These are phyloP conservation scores for Daldinia bambusicola DNA, from an alignment of 495 filamentous ascomycete genomes.

Conservation along the genomic window DNA sequence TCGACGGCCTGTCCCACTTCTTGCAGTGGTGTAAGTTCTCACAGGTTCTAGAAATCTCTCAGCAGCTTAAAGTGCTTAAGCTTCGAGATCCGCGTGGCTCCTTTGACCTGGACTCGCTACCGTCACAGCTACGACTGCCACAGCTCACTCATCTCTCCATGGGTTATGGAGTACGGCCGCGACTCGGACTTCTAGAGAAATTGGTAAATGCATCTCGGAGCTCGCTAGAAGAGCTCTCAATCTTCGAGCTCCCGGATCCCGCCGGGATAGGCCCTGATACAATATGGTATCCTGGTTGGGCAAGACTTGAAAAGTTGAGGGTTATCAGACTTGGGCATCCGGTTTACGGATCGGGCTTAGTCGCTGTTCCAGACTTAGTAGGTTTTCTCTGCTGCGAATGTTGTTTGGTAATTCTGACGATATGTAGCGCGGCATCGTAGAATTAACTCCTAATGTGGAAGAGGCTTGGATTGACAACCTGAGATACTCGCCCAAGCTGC, in stretches of 20 bases:
- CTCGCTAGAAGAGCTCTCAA: slow-evolving; percentile 39
- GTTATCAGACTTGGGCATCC: slow-evolving; percentile 21
- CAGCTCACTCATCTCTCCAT: slow-evolving; percentile 31
- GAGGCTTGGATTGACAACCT: slow-evolving; percentile 38
- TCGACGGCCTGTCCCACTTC: slow-evolving; percentile 18
- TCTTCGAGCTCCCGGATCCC: slow-evolving; percentile 27
- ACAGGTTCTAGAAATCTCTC: slow-evolving; percentile 6
- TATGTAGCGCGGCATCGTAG: slow-evolving; percentile 19
- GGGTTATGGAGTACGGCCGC: slow-evolving; percentile 11
- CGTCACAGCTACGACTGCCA: not conserved
- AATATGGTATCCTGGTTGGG: slow-evolving; percentile 28
- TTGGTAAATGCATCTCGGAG: slow-evolving; percentile 26
- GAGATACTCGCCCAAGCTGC: not conserved
- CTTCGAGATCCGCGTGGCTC: slow-evolving; percentile 9
- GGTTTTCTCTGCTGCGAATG: slow-evolving; percentile 6
- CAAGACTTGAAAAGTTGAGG: slow-evolving; percentile 35
- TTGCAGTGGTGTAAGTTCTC: slow-evolving; percentile 1
- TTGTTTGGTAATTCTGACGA: slow-evolving; percentile 21
- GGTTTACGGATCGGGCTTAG: not conserved
- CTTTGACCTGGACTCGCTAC: not conserved
- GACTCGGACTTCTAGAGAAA: slow-evolving; percentile 6
- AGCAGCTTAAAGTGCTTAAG: slow-evolving; percentile 33
- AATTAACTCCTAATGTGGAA: slow-evolving; percentile 38
- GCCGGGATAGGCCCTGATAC: not conserved
- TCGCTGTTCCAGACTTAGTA: slow-evolving; percentile 1